A percentile compares a stretch with the other conserved stretches of the same genome.
These are phyloP conservation scores for Magnaporthiopsis rhizophila DNA, from an alignment of 2,329 filamentous ascomycete species.

Conservation along the genomic window DNA sequence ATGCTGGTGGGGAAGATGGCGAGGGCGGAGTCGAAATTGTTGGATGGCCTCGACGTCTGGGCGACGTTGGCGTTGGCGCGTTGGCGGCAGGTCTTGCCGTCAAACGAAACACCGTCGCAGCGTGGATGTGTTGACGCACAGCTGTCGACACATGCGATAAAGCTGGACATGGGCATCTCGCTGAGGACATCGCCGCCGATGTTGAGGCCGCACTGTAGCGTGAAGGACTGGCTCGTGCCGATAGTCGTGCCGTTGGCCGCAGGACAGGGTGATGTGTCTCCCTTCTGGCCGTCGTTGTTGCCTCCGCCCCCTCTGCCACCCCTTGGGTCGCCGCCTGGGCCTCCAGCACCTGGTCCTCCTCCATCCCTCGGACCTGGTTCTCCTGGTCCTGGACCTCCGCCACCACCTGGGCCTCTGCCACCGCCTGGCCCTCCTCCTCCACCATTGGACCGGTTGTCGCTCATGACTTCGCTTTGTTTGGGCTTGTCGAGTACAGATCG, in stretches of 20 bases:
- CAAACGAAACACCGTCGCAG: constrained; percentile 20
- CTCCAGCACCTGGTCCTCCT: not conserved
- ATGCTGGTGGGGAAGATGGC: constrained; percentile 17
- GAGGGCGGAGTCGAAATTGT: constrained; percentile 18
- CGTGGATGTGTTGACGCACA: constrained; percentile 23
- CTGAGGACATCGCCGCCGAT: constrained; percentile 16
- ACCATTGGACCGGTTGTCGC: not conserved
- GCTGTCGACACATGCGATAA: constrained; percentile 19
- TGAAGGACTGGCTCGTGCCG: constrained; percentile 19
- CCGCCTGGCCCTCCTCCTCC: too few species aligned
- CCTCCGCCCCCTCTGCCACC: not conserved
- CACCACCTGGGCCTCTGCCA: not conserved
- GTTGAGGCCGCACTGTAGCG: constrained; percentile 18
- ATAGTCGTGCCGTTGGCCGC: constrained; percentile 19
- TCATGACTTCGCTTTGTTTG: not conserved
- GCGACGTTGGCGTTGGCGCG: constrained; percentile 14
- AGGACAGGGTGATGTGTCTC: constrained; percentile 15
- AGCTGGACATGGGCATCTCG: constrained; percentile 14
- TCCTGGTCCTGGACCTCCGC: too few species aligned
- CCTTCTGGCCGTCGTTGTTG: not conserved
- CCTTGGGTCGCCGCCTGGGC: not conserved
- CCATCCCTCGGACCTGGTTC: too few species aligned
- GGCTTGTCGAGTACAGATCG: too few species aligned
- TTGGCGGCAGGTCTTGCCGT: constrained; percentile 20
- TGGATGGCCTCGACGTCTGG: constrained; percentile 11